Base-by-base conservation (phyloP, 2,329 filamentous ascomycete genomes). In the Karstenula rhodostoma region DNA sequence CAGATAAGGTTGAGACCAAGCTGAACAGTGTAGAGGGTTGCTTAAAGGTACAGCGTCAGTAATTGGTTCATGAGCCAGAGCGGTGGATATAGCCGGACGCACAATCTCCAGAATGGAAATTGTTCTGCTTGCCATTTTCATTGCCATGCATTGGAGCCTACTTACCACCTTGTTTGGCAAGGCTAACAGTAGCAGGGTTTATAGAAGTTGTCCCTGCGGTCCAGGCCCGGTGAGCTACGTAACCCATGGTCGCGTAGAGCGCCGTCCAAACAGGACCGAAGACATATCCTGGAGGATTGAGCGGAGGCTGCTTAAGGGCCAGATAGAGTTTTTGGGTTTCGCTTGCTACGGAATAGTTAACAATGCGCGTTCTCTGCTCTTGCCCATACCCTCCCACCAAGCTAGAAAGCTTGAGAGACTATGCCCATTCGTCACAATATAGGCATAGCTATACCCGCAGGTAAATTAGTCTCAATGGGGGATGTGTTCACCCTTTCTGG, bases 21-120 rank as follows among this genome's bases (percentile, higher is more conserved):
- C 79, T 97, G 94, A 61, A 93, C 83, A 2, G 91, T 91, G 82
- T 97, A 97, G 32, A 97, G 84, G 0, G 90, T 92, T 59, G 92
- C 89, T 67, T 25, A 10, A 40, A 42, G 13, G 22, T 13, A 42
- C 12, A 27, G 12, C 9, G 15, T 52, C 35, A 52, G 49, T 52
- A 10, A 33, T 4, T 23, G 2, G n/a, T 25, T 15, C 8, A 12
- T 12, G 35, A 6, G 8, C 13, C 19, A 13, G 13, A 32, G 8
- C 29, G 13, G 19, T 25, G 22, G 6, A 17, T 12, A 2, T 19
- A 27, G 33, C 17, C 22, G 3, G 49, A 40, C 9, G 15, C 22
- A 22, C 42, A 23, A 23, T 23, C 42, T 19, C 19, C 42, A 23
- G 23, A 22, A 22, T 44, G 12, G 33, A 40, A 33, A 52, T 27